Evolutionary conservation across 2,329 filamentous ascomycete species (phyloP).

Genomic region (Ophiostoma sp.): DNA sequence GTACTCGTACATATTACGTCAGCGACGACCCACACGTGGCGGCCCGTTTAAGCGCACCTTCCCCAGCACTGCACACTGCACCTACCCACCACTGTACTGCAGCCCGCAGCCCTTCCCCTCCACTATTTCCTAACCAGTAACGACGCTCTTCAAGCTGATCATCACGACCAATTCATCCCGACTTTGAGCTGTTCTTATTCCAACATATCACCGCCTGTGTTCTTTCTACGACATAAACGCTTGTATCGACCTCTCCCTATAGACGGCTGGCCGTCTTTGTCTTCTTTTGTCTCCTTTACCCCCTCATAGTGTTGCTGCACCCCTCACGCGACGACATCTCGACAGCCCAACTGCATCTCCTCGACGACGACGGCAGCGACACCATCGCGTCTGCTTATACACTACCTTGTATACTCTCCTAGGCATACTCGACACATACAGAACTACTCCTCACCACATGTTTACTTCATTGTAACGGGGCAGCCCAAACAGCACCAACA

Average conservation of each 20-base stretch:
- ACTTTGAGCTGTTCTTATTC: not conserved
- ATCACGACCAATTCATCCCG: not conserved
- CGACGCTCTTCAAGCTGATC: not conserved
- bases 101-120: not conserved
- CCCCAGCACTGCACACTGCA: not conserved
- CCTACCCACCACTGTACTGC: not conserved
- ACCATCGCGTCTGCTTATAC: not conserved
- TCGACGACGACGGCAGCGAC: not conserved
- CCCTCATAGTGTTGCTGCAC: not conserved
- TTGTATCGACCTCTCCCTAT: not conserved
- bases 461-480: conserved; percentile 9
- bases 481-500: conserved; percentile 26
- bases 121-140: not conserved
- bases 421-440: not conserved
- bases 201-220: not conserved
- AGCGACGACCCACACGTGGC: not conserved
- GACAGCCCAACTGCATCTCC: not conserved
- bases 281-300: not conserved
- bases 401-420: not conserved
- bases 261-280: not conserved
- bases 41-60: not conserved
- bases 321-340: not conserved
- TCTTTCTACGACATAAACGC: not conserved
- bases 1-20: not conserved
- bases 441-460: not conserved